These are phyloP conservation scores for Pleurotus ostreatus DNA, from an alignment of 768 basidiomycete species.

Conservation along the genomic window DNA sequence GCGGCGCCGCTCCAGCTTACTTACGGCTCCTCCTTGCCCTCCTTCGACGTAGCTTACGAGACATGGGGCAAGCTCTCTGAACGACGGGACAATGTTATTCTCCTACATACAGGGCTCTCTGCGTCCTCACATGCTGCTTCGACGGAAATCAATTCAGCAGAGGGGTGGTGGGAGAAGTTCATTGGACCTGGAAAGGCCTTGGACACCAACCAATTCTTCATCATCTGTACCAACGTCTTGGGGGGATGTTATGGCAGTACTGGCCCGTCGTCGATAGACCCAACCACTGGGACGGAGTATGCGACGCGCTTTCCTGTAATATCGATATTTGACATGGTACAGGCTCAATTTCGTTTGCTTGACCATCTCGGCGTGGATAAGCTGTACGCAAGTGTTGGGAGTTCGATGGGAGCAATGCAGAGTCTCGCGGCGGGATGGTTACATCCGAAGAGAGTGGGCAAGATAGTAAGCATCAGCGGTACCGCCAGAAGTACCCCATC, in stretches of 20 bases:
- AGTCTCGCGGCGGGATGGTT: conserved; percentile 95
- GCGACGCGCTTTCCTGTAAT: conserved; percentile 90
- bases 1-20: conserved; percentile 58
- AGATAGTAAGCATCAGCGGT: conserved; percentile 91
- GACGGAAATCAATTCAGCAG: conserved; percentile 67
- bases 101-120: conserved; percentile 93
- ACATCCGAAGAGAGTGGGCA: conserved; percentile 82
- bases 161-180: conserved; percentile 99
- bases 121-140: conserved; percentile 94
- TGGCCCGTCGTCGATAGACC: conserved; percentile 84
- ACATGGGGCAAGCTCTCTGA: conserved; percentile 92
- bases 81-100: conserved; percentile 78
- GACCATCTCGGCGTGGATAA: conserved; percentile 81
- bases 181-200: conserved; percentile 93
- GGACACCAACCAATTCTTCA: conserved; percentile 88
- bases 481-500: conserved; percentile 90
- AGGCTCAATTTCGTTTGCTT: conserved; percentile 83
- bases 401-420: conserved; percentile 98
- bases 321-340: conserved; percentile 96
- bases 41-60: conserved; percentile 92
- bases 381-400: conserved; percentile 91
- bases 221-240: conserved; percentile 95
- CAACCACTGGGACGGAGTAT: conserved; percentile 64
- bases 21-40: conserved; percentile 48
- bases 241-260: conserved; percentile 98